These are phyloP conservation scores for Punica granatum DNA, from an alignment of 345 rosid species.

Conservation along the genomic window DNA sequence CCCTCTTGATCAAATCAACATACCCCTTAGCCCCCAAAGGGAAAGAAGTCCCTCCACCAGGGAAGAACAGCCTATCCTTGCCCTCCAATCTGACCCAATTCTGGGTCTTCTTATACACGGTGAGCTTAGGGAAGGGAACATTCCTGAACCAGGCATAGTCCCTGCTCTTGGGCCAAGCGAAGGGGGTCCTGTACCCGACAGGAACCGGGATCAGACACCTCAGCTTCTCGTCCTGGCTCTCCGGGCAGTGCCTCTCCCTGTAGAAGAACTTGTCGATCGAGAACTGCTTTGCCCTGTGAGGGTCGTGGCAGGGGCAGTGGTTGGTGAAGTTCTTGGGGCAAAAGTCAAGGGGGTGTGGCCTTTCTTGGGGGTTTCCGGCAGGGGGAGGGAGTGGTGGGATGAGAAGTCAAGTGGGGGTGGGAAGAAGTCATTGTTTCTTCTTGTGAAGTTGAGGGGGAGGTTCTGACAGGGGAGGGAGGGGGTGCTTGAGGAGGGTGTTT, in stretches of 20 bases:
- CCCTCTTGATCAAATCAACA: constrained; percentile 32
- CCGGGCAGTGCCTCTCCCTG: constrained; percentile 62
- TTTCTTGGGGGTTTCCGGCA: constrained; percentile 11
- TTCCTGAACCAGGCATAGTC: constrained; percentile 49
- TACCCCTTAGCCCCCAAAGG: constrained; percentile 50
- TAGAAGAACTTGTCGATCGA: constrained; percentile 25
- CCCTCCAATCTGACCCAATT: constrained; percentile 58
- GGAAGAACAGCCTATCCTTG: constrained; percentile 38
- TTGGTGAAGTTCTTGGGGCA: constrained; percentile 51
- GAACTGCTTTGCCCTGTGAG: constrained; percentile 27
- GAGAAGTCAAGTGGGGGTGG: constrained; percentile 27
- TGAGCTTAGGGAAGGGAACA: constrained; percentile 46
- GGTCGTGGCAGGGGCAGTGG: constrained; percentile 60
- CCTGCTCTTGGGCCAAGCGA: constrained; percentile 60
- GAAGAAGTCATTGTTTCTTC: neutral
- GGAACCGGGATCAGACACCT: constrained; percentile 56
- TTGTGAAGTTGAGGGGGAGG: constrained; percentile 13
- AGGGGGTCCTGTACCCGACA: constrained; percentile 40
- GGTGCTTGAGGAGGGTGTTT: neutral
- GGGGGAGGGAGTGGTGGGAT: constrained; percentile 29
- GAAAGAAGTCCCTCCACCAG: constrained; percentile 75
- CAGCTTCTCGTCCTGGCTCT: constrained; percentile 16
- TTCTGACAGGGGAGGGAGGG: constrained; percentile 9
- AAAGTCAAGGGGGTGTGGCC: constrained; percentile 16
- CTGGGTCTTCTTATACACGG: constrained; percentile 42